phyloP scores from a whole-genome alignment of 352 stramenopile genomes.

The Phytophthora cajani region DNA sequence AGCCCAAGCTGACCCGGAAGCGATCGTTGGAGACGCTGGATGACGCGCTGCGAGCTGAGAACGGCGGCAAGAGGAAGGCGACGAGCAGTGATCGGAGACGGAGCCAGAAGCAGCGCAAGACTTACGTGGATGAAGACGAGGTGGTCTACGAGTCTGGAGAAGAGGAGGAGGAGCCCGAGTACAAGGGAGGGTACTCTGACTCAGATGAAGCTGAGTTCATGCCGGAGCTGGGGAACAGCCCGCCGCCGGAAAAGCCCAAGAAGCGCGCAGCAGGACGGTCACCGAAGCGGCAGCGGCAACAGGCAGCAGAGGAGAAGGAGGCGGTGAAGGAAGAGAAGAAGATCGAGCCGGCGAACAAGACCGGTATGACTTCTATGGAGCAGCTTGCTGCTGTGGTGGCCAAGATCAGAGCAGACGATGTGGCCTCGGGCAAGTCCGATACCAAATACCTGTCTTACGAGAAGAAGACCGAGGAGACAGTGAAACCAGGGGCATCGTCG shows the following conservation, averaged over 20 bases:
- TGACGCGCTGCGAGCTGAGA: conserved; percentile 39
- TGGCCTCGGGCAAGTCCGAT: conserved; percentile 10
- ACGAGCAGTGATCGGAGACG: conserved; percentile 24
- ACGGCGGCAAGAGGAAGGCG: conserved; percentile 29
- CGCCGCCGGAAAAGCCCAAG: conserved; percentile 24
- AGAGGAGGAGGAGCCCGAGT: conserved; percentile 48
- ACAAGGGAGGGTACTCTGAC: conserved; percentile 39
- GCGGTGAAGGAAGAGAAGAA: conserved; percentile 12
- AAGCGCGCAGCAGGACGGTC: conserved; percentile 7
- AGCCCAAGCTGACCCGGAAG: conserved; percentile 31
- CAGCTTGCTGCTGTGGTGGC: conserved; percentile 35
- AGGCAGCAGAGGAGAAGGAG: conserved; percentile 12
- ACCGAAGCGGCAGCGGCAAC: conserved; percentile 21
- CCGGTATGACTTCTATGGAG: conserved; percentile 24
- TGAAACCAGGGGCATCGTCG: conserved; percentile 39
- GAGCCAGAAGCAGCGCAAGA: conserved; percentile 14
- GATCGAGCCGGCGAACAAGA: conserved; percentile 2
- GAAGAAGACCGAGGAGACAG: conserved; percentile 16
- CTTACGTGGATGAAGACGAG: conserved; percentile 35
- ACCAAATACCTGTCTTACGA: conserved; percentile 44
- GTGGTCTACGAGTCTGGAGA: conserved; percentile 43
- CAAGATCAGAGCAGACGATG: conserved; percentile 43
- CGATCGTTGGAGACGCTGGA: conserved; percentile 54
- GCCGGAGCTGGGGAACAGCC: conserved; percentile 29
- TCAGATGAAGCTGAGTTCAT: conserved; percentile 51